Base-by-base conservation (phyloP, 257 asterid species). In the Nicotiana otophora region DNA sequence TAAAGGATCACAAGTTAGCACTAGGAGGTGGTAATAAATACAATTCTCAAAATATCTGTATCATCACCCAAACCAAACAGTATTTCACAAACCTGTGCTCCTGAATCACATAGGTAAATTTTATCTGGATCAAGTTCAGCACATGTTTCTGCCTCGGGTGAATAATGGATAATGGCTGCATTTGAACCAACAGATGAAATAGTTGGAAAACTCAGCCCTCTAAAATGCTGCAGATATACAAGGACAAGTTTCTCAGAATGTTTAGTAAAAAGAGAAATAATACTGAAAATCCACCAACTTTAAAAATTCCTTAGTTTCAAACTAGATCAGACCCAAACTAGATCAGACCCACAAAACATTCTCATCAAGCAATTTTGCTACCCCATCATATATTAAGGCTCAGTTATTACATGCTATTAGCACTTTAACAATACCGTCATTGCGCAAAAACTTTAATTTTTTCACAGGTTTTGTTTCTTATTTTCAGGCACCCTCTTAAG, bases 141-240 rank as follows among this genome's bases (percentile, higher is more conserved):
- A 84, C 99, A 96, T 65, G 94, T 90, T 89, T 91, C 91, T 61
- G 85, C 88, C 81, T 90, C 92, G 11, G 99, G 98, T 68, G 72
- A 57, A 87, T 94, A 96, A 84, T 96, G 99, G 84, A 94, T 93
- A 80, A 96, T 88, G 66, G 98, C 99, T 31, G 97, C 98, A 88
- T 96, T 94, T 60, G 98, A 86, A 86, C 99, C 99, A 80, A 93
- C 98, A n/a, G 97, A 94, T 67, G 99, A 96, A 85, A 92, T 96
- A 42, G 98, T 94, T 63, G 94, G 95, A 83, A 96, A 96, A 88
- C 99, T 96, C 93, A 96, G 86, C 70, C 99, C 99, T 88, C 89
- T 90, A 80, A 94, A 94, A 86, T 93, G 90, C 98, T 96, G 93
- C 83, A 74, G 75, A 82, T 31, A 55, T 76, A 88, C 61, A 17